Evolutionary conservation across 73 alveolate genomes (phyloP).

Genomic region (Paramecium caudatum): DNA sequence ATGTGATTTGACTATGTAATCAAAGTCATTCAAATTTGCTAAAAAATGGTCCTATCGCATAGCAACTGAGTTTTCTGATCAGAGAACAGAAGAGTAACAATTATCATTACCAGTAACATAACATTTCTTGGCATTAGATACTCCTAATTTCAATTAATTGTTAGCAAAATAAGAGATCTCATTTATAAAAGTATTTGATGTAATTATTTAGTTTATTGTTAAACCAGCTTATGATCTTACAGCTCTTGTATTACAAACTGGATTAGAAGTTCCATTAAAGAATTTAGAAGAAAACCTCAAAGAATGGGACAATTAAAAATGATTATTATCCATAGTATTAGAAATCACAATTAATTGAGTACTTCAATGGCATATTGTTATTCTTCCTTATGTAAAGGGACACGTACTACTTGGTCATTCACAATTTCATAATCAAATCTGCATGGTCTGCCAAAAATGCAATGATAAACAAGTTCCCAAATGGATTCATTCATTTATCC

Average conservation of each 20-base stretch:
- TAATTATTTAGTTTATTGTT: background rate
- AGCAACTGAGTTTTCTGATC: conserved; percentile 37
- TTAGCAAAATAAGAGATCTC: conserved; percentile 49
- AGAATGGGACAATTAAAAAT: conserved; percentile 46
- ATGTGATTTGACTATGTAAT: conserved; percentile 50
- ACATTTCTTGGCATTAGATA: conserved; percentile 40
- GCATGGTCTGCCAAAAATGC: background rate
- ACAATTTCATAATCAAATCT: conserved; percentile 27
- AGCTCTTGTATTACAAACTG: background rate
- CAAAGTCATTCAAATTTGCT: conserved; percentile 21
- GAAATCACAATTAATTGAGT: no score
- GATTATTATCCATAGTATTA: no score
- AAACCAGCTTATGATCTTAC: conserved; percentile 45
- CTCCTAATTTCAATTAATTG: conserved; percentile 25
- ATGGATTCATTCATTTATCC: background rate
- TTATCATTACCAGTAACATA: conserved; percentile 34
- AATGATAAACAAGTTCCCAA: background rate
- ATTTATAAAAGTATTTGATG: conserved; percentile 9
- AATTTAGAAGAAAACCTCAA: conserved; percentile 55
- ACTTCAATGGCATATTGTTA: no score
- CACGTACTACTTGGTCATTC: background rate
- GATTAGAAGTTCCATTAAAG: conserved; percentile 41
- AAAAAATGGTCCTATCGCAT: conserved; percentile 51
- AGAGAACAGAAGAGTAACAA: background rate
- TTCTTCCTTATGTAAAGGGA: no score